Conservation (phyloP, 768 basidiomycete species). For the Serendipita vermifera region DNA sequence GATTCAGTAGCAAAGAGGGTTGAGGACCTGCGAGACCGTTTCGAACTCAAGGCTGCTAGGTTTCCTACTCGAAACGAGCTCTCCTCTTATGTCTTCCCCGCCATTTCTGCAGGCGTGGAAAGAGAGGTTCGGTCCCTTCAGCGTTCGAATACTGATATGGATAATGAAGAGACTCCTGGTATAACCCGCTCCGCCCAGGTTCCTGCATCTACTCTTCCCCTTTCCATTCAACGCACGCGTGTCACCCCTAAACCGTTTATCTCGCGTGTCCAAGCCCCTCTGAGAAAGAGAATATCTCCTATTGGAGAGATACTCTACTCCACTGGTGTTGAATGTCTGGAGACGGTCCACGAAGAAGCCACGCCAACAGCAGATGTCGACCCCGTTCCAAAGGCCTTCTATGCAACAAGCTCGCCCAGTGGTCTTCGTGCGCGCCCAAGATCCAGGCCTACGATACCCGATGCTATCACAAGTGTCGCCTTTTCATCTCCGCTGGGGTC, state of each 20-base stretch:
- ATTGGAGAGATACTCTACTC: conserved; percentile 1
- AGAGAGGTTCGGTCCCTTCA: too few relatives aligned
- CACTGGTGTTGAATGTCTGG: neutral
- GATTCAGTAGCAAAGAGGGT: too few relatives aligned
- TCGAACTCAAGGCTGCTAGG: neutral
- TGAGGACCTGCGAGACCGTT: too few relatives aligned
- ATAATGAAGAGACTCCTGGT: neutral
- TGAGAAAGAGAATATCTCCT: neutral
- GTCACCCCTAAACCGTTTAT: neutral
- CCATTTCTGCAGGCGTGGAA: neutral
- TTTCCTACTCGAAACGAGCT: neutral
- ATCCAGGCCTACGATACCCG: too few relatives aligned
- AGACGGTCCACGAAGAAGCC: neutral
- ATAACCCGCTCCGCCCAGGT: neutral
- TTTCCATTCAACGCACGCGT: neutral
- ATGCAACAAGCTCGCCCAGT: too few relatives aligned
- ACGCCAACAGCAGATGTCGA: neutral
- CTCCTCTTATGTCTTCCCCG: neutral
- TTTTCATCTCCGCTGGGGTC: too few relatives aligned
- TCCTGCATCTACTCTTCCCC: neutral
- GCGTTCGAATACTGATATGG: neutral
- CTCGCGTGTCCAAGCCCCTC: neutral
- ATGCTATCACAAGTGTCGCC: too few relatives aligned
- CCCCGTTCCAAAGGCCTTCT: too few relatives aligned
- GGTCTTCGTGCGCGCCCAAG: too few relatives aligned